Conservation (phyloP, 116 monocot genomes). For the Cymodocea nodosa region DNA sequence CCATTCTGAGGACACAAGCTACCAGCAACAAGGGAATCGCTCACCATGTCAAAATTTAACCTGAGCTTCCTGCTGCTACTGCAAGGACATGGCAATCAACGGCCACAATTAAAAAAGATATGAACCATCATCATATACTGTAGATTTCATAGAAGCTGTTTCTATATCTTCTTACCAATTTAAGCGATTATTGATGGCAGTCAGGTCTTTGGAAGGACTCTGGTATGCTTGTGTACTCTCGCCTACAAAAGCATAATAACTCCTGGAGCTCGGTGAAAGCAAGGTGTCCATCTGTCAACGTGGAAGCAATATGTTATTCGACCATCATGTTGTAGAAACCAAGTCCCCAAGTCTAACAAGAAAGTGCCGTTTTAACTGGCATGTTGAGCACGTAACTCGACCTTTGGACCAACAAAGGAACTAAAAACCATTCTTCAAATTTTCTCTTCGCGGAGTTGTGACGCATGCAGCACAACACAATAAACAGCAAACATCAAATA, state of each 20-base stretch:
- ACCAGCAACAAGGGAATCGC: constrained; percentile 77
- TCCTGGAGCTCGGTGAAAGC: constrained; percentile 85
- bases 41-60: constrained; percentile 79
- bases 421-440: no score
- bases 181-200: constrained; percentile 76
- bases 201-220: constrained; percentile 90
- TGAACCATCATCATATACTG: not conserved
- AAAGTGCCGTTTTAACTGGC: no score
- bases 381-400: no score
- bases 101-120: not conserved
- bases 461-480: no score
- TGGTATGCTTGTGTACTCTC: constrained; percentile 97
- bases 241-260: constrained; percentile 94
- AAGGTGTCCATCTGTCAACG: constrained; percentile 65
- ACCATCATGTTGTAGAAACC: not conserved
- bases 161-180: constrained; percentile 33
- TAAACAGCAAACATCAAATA: no score
- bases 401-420: no score
- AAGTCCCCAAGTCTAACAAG: no score
- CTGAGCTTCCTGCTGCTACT: constrained; percentile 36
- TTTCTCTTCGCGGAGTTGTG: no score
- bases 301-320: not conserved
- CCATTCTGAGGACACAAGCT: constrained; percentile 65
- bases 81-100: not conserved
- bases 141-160: no score